These are phyloP conservation scores for Moesziomyces sp. DNA, from an alignment of 1,284 basidiomycete genomes.

Conservation along the genomic window DNA sequence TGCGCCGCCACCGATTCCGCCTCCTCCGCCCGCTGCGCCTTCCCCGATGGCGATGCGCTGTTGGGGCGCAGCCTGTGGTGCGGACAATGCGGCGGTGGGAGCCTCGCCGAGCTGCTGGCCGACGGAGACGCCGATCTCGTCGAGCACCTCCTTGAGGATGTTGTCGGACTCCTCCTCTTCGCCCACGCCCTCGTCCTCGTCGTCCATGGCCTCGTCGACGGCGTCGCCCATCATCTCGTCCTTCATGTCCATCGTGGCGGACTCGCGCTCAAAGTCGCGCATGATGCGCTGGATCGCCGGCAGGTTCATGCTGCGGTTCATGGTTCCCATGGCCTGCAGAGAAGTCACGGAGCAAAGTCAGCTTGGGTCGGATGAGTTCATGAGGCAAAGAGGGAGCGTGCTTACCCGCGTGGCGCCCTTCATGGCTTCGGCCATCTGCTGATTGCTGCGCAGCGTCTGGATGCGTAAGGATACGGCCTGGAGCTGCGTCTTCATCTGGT, in stretches of 20 bases:
- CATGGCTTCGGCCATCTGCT: slow-evolving; percentile 99
- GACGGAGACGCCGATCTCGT: slow-evolving; percentile 93
- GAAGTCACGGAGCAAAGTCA: not conserved
- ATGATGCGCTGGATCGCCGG: slow-evolving; percentile 95
- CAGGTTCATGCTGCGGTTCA: slow-evolving; percentile 95
- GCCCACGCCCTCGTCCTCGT: slow-evolving; percentile 78
- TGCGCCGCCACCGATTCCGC: slow-evolving; percentile 26
- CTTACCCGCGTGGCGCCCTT: slow-evolving; percentile 89
- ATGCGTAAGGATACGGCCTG: slow-evolving; percentile 96
- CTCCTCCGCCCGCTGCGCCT: slow-evolving; percentile 35
- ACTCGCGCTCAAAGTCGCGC: slow-evolving; percentile 97
- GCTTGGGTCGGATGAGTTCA: not conserved
- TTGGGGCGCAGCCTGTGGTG: slow-evolving; percentile 49
- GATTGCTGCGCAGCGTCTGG: slow-evolving; percentile 94
- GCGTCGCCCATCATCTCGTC: slow-evolving; percentile 99
- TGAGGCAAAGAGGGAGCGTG: not conserved
- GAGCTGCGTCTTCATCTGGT: slow-evolving; percentile 97
- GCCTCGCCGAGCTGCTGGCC: slow-evolving; percentile 75
- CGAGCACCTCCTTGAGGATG: slow-evolving; percentile 94
- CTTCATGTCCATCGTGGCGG: slow-evolving; percentile 99
- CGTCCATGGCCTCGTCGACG: slow-evolving; percentile 98
- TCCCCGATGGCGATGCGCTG: slow-evolving; percentile 63
- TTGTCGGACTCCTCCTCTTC: slow-evolving; percentile 93
- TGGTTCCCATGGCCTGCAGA: slow-evolving; percentile 89
- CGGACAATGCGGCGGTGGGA: slow-evolving; percentile 49